A percentile compares a stretch with the other conserved stretches of the same genome.
These are phyloP conservation scores for Mycena maculata DNA, from an alignment of 768 basidiomycete species.

Conservation along the genomic window DNA sequence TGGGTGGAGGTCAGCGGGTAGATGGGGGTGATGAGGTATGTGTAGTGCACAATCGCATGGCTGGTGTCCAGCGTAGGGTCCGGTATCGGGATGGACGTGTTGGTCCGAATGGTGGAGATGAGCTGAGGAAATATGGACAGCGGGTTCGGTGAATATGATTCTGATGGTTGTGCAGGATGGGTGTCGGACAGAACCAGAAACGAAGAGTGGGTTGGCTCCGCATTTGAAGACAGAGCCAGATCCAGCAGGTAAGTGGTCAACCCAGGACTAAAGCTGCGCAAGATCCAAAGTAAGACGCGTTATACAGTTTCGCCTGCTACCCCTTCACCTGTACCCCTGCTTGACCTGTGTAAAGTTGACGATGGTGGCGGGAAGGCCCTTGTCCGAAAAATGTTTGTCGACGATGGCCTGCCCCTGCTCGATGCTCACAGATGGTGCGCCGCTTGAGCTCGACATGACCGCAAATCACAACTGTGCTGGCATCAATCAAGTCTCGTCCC, in stretches of 20 bases:
- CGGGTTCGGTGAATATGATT: constrained; percentile 48
- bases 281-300: constrained; percentile 4
- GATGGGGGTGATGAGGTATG: constrained; percentile 64
- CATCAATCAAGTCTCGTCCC: too few relatives aligned
- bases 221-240: constrained; percentile 36
- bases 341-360: constrained; percentile 35
- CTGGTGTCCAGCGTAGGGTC: constrained; percentile 62
- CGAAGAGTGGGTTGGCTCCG: constrained; percentile 41
- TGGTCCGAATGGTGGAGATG: constrained; percentile 53
- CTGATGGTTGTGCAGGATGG: constrained; percentile 2
- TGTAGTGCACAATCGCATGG: constrained; percentile 56
- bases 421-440: neutral
- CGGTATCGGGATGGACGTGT: constrained; percentile 64
- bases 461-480: too few relatives aligned
- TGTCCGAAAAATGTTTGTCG: constrained; percentile 35
- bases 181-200: constrained; percentile 35
- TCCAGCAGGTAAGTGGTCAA: constrained; percentile 43
- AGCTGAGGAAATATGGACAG: constrained; percentile 53
- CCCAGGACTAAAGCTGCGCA: constrained; percentile 41
- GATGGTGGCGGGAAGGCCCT: constrained; percentile 31
- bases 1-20: constrained; percentile 49
- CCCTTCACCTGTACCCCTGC: constrained; percentile 45
- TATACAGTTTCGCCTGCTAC: neutral
- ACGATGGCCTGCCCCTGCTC: constrained; percentile 46
- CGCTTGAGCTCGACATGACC: neutral